Percentiles rank a stretch among this genome's conserved stretches.
These are phyloP conservation scores for Puccinia sorghi DNA, from an alignment of 1,284 basidiomycete species.

Conservation along the genomic window DNA sequence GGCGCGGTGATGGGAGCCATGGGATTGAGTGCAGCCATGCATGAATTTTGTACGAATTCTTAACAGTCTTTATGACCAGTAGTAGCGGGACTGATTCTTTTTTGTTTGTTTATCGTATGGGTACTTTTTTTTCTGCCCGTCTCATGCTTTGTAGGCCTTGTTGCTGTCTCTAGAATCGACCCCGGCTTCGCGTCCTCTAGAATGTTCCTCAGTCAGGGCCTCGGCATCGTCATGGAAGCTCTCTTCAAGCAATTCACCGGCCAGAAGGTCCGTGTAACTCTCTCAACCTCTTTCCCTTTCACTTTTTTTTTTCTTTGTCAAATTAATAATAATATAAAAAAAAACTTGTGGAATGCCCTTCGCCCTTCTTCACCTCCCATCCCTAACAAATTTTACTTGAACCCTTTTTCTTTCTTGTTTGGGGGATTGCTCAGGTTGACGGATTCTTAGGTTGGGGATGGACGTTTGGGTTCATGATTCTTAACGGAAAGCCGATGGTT, in stretches of 20 bases:
- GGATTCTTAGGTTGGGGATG: constrained; percentile 20
- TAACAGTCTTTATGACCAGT: neutral
- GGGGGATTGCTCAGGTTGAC: neutral
- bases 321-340: neutral
- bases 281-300: neutral
- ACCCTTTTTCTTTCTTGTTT: neutral
- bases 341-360: too few relatives aligned
- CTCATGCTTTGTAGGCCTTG: constrained; percentile 1
- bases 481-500: constrained; percentile 35
- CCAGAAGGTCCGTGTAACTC: constrained; percentile 22
- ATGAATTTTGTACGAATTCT: constrained; percentile 42
- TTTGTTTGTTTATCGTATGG: too few relatives aligned
- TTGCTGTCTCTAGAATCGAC: constrained; percentile 22
- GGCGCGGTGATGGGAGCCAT: constrained; percentile 38
- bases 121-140: neutral
- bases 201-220: constrained; percentile 34
- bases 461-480: constrained; percentile 16
- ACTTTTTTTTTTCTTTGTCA: too few relatives aligned
- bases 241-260: constrained; percentile 36
- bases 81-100: too few relatives aligned
- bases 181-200: constrained; percentile 38
- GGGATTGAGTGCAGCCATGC: constrained; percentile 39
- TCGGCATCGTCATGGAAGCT: constrained; percentile 35
- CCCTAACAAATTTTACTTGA: too few relatives aligned
- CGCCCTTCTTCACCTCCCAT: neutral